Conservation (phyloP, 2,329 filamentous ascomycete genomes). For the Alternaria angustiovoidea region DNA sequence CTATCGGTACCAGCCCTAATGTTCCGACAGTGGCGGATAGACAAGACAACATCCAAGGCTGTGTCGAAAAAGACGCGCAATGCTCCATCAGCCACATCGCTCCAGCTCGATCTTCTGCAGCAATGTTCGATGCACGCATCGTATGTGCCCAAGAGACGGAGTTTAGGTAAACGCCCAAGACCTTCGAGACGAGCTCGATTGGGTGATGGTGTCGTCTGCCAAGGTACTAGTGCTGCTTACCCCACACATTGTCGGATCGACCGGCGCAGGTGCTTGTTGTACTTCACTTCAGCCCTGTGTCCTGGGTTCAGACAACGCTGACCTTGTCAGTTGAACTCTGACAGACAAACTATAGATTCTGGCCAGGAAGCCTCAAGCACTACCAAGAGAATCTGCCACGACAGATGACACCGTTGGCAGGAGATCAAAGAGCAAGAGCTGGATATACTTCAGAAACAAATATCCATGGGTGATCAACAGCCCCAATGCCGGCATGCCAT, state of each 20-base stretch:
- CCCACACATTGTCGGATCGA: conserved; percentile 41
- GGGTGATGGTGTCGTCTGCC: conserved; percentile 41
- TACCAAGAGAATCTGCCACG: neutral
- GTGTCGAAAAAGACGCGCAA: conserved; percentile 30
- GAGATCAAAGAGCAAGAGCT: conserved; percentile 6
- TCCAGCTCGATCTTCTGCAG: conserved; percentile 25
- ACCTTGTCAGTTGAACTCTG: neutral
- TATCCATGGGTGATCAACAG: conserved; percentile 8
- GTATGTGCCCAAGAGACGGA: conserved; percentile 23
- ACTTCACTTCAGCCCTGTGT: conserved; percentile 24
- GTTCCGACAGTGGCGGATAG: neutral
- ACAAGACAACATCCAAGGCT: neutral
- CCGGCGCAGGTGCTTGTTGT: conserved; percentile 27
- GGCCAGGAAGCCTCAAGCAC: neutral
- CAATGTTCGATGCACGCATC: conserved; percentile 32
- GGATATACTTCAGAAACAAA: neutral
- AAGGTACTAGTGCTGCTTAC: conserved; percentile 32
- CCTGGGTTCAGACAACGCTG: conserved; percentile 6
- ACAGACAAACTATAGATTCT: neutral
- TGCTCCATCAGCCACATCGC: conserved; percentile 11
- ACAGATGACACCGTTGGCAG: neutral
- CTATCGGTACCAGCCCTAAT: neutral
- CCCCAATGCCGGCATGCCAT: conserved; percentile 23
- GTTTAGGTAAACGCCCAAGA: conserved; percentile 21
- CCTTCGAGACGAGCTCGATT: conserved; percentile 21